Base-by-base conservation (phyloP, 108 stramenopile species). In the Pseudonitzschia delicatissima region DNA sequence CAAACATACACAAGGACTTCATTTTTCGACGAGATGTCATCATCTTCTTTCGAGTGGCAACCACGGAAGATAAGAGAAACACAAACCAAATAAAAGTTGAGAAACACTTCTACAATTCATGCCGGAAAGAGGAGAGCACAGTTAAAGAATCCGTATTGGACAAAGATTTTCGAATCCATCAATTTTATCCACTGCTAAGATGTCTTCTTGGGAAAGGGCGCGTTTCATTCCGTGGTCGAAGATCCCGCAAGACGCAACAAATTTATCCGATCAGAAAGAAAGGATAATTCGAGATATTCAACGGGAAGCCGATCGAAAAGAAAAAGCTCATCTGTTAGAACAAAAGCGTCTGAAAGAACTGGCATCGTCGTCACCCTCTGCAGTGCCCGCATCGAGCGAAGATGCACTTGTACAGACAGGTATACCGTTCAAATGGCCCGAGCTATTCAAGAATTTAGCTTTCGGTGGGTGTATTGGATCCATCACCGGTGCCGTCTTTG, bases 121-220 rank as follows among this genome's bases (percentile, higher is more conserved):
- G n/a, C n/a, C n/a, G n/a, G n/a, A n/a, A n/a, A n/a, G n/a, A n/a
- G n/a, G n/a, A n/a, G 20, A 18, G 11, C 51, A n/a, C 57, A 9
- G 33, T 15, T n/a, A 6, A 58, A 58, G 23, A 58, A 23, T 58
- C 50, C 18, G 42, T n/a, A n/a, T n/a, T n/a, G n/a, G n/a, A n/a
- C n/a, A n/a, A n/a, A n/a, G n/a, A n/a, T n/a, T n/a, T n/a, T n/a
- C n/a, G n/a, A n/a, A n/a, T n/a, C n/a, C n/a, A n/a, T n/a, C n/a
- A n/a, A n/a, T n/a, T n/a, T n/a, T n/a, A n/a, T n/a, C n/a, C n/a
- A n/a, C n/a, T 58, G 25, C 32, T 12, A 17, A 2, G 2, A 91
- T 91, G 90, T 88, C 90, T 50, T 88, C 88, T 26, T 93, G 92
- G 92, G 92, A 93, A 59, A 71, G 88, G 69, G 82, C 81, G 29